Evolutionary conservation across 805 yeast species (phyloP).

Genomic region (Hanseniaspora hatyaiensis): DNA sequence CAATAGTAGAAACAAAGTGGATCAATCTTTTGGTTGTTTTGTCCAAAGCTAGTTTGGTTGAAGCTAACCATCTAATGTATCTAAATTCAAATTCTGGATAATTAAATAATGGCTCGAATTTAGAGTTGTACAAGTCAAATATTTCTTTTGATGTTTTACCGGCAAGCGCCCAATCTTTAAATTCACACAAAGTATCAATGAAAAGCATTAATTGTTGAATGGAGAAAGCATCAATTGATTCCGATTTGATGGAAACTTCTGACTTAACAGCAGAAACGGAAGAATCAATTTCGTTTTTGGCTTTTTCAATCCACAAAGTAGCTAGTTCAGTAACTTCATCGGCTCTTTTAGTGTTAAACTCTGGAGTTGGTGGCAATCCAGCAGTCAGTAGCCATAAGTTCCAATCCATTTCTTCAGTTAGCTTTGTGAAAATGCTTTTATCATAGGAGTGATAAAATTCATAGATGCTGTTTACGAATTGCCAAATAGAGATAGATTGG

Average conservation of each 20-base stretch:
- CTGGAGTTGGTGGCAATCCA: slow-evolving; percentile 82
- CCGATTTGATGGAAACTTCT: slow-evolving; percentile 28
- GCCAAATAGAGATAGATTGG: slow-evolving; percentile 66
- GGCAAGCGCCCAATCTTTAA: slow-evolving; percentile 35
- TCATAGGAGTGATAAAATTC: slow-evolving; percentile 41
- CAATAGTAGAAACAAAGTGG: slow-evolving; percentile 80
- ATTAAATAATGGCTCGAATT: slow-evolving; percentile 38
- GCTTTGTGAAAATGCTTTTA: slow-evolving; percentile 35
- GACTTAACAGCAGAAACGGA: slow-evolving; percentile 20
- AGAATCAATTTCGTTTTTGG: slow-evolving; percentile 20
- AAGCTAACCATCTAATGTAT: slow-evolving; percentile 58
- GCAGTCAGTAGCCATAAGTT: slow-evolving; percentile 67
- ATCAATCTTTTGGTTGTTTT: slow-evolving; percentile 42
- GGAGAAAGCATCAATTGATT: slow-evolving; percentile 39
- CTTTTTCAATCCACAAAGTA: slow-evolving; percentile 45
- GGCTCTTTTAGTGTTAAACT: slow-evolving; percentile 67
- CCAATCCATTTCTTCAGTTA: slow-evolving; percentile 67
- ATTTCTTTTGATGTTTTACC: slow-evolving; percentile 29
- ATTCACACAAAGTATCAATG: slow-evolving; percentile 51
- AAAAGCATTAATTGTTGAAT: slow-evolving; percentile 73
- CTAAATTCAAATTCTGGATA: slow-evolving; percentile 77
- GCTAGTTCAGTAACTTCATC: slow-evolving; percentile 60
- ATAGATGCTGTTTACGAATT: slow-evolving; percentile 64
- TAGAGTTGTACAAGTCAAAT: slow-evolving; percentile 32
- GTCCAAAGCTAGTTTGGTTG: slow-evolving; percentile 37